Conservation (phyloP, 768 basidiomycete species). For the Cystobasidium ongulense region DNA sequence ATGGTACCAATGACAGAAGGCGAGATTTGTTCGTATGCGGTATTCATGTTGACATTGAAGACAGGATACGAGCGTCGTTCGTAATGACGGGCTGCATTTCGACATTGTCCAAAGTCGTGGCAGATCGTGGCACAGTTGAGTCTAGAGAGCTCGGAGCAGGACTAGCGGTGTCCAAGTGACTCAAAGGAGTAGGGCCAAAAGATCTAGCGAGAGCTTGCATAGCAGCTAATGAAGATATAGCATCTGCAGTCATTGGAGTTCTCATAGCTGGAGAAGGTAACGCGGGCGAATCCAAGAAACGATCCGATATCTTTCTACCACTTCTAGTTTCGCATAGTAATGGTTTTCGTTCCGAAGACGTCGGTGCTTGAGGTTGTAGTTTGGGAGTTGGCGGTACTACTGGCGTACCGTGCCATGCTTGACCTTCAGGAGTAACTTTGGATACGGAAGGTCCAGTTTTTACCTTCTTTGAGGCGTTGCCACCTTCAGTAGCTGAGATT, state of each 20-base stretch:
- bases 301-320: background rate
- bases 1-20: too few relatives aligned
- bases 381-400: background rate
- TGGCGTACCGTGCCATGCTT: background rate
- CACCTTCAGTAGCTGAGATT: background rate
- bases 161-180: background rate
- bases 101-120: background rate
- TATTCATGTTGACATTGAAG: background rate
- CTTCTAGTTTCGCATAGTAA: background rate
- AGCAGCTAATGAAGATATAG: conserved; percentile 7
- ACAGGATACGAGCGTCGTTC: background rate
- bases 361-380: background rate
- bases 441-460: background rate
- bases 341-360: background rate
- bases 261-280: background rate
- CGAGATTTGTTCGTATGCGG: too few relatives aligned
- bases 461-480: background rate
- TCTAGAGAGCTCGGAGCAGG: too few relatives aligned
- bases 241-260: conserved; percentile 21
- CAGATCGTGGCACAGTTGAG: background rate
- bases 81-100: background rate
- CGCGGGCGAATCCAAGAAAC: background rate
- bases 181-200: background rate
- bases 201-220: conserved; percentile 9
- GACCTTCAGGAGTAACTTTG: background rate